phyloP scores from a whole-genome alignment of 2,329 filamentous ascomycete species.

The Fusarium sp. region DNA sequence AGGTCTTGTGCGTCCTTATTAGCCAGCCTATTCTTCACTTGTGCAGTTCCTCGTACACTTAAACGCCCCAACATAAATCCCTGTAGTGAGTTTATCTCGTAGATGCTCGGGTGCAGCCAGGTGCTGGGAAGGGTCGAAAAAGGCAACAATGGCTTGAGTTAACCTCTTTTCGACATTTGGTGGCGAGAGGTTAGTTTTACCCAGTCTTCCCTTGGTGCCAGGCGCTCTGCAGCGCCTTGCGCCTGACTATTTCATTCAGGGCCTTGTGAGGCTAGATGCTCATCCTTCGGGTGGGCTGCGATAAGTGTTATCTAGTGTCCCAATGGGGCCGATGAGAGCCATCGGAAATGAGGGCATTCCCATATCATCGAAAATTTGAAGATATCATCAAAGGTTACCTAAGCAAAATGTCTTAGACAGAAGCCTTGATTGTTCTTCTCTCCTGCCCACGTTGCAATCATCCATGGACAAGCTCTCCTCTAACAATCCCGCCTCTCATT shows the following conservation, averaged over 20 bases:
- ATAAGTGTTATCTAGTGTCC: neutral
- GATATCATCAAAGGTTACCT: neutral
- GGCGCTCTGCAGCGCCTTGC: neutral
- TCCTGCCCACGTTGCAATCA: neutral
- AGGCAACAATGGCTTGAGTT: neutral
- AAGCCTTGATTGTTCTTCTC: neutral
- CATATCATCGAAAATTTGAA: neutral
- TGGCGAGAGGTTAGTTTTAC: neutral
- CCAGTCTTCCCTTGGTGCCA: neutral
- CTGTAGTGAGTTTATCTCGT: neutral
- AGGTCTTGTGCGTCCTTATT: neutral
- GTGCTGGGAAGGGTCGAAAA: neutral
- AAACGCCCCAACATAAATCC: constrained; percentile 15
- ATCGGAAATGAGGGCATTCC: constrained; percentile 7
- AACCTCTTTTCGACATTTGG: neutral
- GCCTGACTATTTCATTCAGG: neutral
- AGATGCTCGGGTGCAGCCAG: neutral
- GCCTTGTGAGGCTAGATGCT: neutral
- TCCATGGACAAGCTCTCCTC: neutral
- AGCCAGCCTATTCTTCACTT: neutral
- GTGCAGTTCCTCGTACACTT: constrained; percentile 21
- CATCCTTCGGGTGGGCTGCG: neutral
- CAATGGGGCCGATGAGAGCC: neutral
- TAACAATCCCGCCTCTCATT: neutral
- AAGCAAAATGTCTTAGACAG: neutral